Evolutionary conservation across 2,329 filamentous ascomycete genomes (phyloP), one percentile per base, ranked within the genome.

Genomic region (Epichloe glyceriae): DNA sequence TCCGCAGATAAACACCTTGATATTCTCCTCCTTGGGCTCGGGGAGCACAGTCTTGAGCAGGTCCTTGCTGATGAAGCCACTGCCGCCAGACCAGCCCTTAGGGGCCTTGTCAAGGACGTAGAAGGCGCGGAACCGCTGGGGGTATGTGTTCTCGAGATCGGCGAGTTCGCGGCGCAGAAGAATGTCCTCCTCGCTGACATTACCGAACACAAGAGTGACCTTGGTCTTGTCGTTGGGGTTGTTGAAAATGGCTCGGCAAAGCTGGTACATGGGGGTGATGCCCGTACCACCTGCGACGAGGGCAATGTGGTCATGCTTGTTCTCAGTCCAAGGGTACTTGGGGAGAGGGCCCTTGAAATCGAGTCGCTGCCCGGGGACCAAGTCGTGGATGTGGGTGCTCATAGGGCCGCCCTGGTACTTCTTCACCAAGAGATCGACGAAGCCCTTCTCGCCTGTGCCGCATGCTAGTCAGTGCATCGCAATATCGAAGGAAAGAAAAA

Each of bases 201-300:
- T 98, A 59, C 88, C 93, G 64, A 91, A 96, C 38, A 98, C 79
- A 34, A 98, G 82, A 5, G 91, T 97, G 41, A 98, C 89, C 76
- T 95, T 95, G 61, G 93, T 98, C 80, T 93, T 90, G 74, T 98
- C 93, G 42, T 87, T 80, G 54, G 91, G 88, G 79, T 96, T 95
- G 71, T 85, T 88, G 82, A 97, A 95, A 72, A 98, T 95, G 64
- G 83, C 79, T 55, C 88, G 88, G 57, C 82, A 76, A 44, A 98
- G 82, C 76, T 98, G 93, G 77, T 87, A 97, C 91, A 97, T 96
- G 59, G 93, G 93, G 11, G 93, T 93, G 68, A 98, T 95, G 54
- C 93, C 93, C 7, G 93, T 96, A 57, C 93, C 93, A 61, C 93
- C 93, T n/a, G 91, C 88, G 56, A 98, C 79, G 57, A 91, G 75